These are phyloP conservation scores for Chlorella vulgaris DNA, from an alignment of 139 green algal genomes.

Conservation along the genomic window DNA sequence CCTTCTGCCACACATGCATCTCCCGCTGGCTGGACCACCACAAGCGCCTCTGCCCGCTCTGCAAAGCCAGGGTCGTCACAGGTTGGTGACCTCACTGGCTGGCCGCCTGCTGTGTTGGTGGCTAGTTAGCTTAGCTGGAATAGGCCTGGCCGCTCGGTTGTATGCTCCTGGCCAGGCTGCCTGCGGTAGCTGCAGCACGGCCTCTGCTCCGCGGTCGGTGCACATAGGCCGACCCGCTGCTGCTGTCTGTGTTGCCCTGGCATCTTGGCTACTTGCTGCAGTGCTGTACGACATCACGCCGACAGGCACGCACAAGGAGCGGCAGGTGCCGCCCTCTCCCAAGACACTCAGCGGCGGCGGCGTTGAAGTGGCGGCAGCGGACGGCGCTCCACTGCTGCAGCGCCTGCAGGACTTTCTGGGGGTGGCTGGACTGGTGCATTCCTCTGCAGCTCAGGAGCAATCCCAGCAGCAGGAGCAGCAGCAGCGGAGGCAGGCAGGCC, in stretches of 20 bases:
- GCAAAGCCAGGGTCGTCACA: slow-evolving; percentile 19
- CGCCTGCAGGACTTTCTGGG: slow-evolving; percentile 29
- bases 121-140: too few species aligned
- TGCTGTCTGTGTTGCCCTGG: not conserved
- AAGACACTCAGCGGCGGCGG: not conserved
- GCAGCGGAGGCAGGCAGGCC: not conserved
- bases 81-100: not conserved
- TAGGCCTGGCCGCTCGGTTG: too few species aligned
- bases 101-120: not conserved
- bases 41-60: slow-evolving; percentile 35
- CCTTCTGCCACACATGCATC: slow-evolving; percentile 13
- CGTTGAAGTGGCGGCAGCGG: not conserved
- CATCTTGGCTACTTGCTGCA: not conserved
- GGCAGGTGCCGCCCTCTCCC: slow-evolving; percentile 16
- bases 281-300: slow-evolving; percentile 31
- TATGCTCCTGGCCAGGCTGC: too few species aligned
- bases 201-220: not conserved
- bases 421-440: slow-evolving; percentile 14
- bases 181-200: not conserved
- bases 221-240: not conserved
- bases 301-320: not conserved
- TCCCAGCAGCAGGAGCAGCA: not conserved
- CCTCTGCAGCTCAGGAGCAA: slow-evolving; percentile 8
- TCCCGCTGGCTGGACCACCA: slow-evolving; percentile 6
- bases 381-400: slow-evolving; percentile 16